Evolutionary conservation across 2,329 filamentous ascomycete genomes (phyloP).

Genomic region (Colletotrichum sublineola): DNA sequence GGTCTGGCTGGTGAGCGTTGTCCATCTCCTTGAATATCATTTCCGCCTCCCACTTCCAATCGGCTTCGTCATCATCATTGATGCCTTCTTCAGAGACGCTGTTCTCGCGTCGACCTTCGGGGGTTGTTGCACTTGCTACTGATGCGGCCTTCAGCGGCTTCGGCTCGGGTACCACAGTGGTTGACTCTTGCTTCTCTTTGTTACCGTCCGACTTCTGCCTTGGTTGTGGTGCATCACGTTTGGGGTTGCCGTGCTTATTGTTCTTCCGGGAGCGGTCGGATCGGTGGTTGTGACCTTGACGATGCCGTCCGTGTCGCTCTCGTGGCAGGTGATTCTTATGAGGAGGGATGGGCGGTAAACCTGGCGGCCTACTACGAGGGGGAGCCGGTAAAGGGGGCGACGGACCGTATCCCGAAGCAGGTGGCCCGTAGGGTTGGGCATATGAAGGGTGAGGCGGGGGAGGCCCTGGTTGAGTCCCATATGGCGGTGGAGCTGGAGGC

Average conservation of each 20-base stretch:
- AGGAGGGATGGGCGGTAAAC: slow-evolving; percentile 30
- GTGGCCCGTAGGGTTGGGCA: slow-evolving; percentile 13
- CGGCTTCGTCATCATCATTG: slow-evolving; percentile 48
- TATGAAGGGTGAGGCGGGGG: slow-evolving; percentile 18
- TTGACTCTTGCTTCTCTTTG: slow-evolving; percentile 15
- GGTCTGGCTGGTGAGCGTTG: slow-evolving; percentile 56
- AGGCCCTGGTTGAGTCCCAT: slow-evolving; percentile 7
- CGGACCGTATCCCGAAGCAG: slow-evolving; percentile 22
- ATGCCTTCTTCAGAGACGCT: slow-evolving; percentile 21
- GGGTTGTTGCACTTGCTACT: slow-evolving; percentile 15
- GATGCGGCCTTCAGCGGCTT: slow-evolving; percentile 8
- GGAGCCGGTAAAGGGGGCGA: slow-evolving; percentile 19
- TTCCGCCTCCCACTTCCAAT: slow-evolving; percentile 56
- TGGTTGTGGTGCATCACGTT: slow-evolving; percentile 29
- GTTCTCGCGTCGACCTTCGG: slow-evolving; percentile 11
- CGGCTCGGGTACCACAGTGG: slow-evolving; percentile 7
- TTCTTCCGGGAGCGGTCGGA: slow-evolving; percentile 44
- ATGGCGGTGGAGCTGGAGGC: slow-evolving; percentile 14
- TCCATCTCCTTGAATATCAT: slow-evolving; percentile 55
- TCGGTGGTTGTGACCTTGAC: slow-evolving; percentile 49
- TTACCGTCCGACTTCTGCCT: slow-evolving; percentile 12
- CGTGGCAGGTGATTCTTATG: slow-evolving; percentile 48
- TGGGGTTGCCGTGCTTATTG: slow-evolving; percentile 46
- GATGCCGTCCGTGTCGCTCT: slow-evolving; percentile 51
- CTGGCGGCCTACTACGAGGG: slow-evolving; percentile 9